Evolutionary conservation across 2,329 filamentous ascomycete species (phyloP).

Genomic region (Blumeria hordei): DNA sequence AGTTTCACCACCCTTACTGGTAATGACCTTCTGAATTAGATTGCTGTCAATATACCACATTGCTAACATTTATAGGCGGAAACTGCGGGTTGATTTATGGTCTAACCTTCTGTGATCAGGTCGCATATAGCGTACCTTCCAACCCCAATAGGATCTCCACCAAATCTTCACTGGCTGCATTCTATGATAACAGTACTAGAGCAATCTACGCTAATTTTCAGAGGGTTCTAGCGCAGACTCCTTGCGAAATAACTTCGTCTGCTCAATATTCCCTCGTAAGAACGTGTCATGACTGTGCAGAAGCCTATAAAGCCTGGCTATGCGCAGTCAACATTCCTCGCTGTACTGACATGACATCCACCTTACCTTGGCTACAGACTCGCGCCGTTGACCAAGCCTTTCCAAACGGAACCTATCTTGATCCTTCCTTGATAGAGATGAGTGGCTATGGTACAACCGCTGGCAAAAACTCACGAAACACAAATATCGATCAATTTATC

Average conservation of each 20-base stretch:
- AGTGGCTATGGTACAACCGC: constrained; percentile 16
- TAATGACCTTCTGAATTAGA: constrained; percentile 19
- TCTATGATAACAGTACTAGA: constrained; percentile 58
- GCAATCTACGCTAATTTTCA: constrained; percentile 53
- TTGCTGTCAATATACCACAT: constrained; percentile 1
- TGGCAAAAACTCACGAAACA: constrained; percentile 32
- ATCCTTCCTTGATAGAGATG: constrained; percentile 13
- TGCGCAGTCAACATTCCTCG: constrained; percentile 83
- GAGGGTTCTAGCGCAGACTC: constrained; percentile 59
- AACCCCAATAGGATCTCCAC: constrained; percentile 41
- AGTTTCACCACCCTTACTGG: constrained; percentile 58
- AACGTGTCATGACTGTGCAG: constrained; percentile 49
- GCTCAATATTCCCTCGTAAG: constrained; percentile 62
- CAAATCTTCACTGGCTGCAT: constrained; percentile 32
- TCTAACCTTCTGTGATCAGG: constrained; percentile 68
- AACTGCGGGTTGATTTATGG: constrained; percentile 75
- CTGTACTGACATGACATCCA: constrained; percentile 57
- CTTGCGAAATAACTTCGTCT: constrained; percentile 53
- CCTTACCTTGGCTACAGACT: constrained; percentile 24
- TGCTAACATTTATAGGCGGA: constrained; percentile 24
- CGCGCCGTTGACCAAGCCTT: constrained; percentile 52
- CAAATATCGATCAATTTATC: constrained; percentile 45
- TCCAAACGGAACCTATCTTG: constrained; percentile 37
- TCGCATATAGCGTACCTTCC: constrained; percentile 75
- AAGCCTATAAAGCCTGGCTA: constrained; percentile 81